Conservation (phyloP, 345 rosid genomes). For the Hibiscus tridactylites region DNA sequence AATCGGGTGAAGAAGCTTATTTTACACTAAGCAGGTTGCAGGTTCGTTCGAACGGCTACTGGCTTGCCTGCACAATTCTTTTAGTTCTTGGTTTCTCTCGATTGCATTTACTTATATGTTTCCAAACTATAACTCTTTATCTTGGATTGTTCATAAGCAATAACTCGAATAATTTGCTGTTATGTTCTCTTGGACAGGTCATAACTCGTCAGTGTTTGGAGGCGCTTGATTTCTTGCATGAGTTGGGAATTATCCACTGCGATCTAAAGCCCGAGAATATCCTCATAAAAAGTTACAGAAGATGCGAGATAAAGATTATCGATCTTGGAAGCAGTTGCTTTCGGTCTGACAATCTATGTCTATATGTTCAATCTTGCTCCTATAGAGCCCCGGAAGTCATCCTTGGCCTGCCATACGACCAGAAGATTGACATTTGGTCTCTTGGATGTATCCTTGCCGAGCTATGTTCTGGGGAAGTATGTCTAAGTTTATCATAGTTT, state of each 20-base stretch:
- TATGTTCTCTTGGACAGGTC: constrained; percentile 29
- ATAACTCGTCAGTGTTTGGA: constrained; percentile 89
- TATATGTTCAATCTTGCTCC: constrained; percentile 90
- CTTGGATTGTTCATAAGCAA: background rate
- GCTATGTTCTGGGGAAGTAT: constrained; percentile 88
- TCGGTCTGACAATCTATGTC: constrained; percentile 63
- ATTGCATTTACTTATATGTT: too few species aligned
- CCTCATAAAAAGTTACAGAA: constrained; percentile 74
- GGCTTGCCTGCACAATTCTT: background rate
- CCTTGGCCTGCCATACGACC: constrained; percentile 79
- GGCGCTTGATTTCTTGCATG: constrained; percentile 74
- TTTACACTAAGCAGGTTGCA: constrained; percentile 65
- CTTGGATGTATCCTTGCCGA: constrained; percentile 93
- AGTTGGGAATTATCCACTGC: constrained; percentile 85
- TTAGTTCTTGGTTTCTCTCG: background rate
- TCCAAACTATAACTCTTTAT: background rate
- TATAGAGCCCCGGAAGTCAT: constrained; percentile 98
- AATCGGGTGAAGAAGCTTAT: constrained; percentile 71
- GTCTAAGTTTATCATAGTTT: constrained; percentile 14
- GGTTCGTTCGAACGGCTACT: constrained; percentile 33
- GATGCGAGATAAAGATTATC: constrained; percentile 70
- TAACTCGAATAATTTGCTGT: background rate
- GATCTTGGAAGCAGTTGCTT: constrained; percentile 99
- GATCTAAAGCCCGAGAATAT: constrained; percentile 95
- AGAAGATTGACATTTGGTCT: constrained; percentile 93